Conservation (phyloP, 179 eudicot species). For the Patellifolia procumbens region DNA sequence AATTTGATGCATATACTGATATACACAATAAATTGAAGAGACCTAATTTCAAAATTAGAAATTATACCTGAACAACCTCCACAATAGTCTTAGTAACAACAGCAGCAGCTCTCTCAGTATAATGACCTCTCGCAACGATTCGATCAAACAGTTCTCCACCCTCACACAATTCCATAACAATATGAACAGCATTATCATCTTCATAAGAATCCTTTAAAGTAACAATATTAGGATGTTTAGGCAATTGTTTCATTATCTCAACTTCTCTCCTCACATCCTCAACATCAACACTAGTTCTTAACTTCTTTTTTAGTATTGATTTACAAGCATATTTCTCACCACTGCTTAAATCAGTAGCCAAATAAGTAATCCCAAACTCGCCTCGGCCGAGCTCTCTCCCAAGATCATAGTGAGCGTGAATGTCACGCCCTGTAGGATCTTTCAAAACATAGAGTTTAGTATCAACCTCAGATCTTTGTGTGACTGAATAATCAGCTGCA, state of each 20-base stretch:
- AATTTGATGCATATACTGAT: not conserved
- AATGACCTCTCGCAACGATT: constrained; percentile 85
- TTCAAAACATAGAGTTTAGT: constrained; percentile 56
- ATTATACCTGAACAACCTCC: constrained; percentile 74
- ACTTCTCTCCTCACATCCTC: constrained; percentile 85
- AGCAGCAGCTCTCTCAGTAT: constrained; percentile 89
- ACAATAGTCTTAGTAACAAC: constrained; percentile 63
- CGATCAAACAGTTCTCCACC: constrained; percentile 81
- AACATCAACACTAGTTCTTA: constrained; percentile 71
- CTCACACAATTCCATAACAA: constrained; percentile 84
- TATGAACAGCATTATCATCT: constrained; percentile 76
- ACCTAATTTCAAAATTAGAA: not conserved
- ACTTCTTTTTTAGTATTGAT: constrained; percentile 72
- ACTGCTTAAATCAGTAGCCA: constrained; percentile 49
- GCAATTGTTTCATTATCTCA: constrained; percentile 77
- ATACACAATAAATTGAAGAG: too few relatives aligned
- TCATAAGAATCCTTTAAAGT: constrained; percentile 68
- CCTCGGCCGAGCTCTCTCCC: constrained; percentile 81
- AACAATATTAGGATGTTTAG: constrained; percentile 67
- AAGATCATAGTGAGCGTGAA: constrained; percentile 43
- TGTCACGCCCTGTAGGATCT: constrained; percentile 64
- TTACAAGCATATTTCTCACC: constrained; percentile 70
- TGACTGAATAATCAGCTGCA: constrained; percentile 48
- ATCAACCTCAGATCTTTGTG: constrained; percentile 38
- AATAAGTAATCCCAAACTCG: constrained; percentile 76